These are phyloP conservation scores for Acanthamoeba pearcei DNA, from an alignment of 208 protist species.

Conservation along the genomic window DNA sequence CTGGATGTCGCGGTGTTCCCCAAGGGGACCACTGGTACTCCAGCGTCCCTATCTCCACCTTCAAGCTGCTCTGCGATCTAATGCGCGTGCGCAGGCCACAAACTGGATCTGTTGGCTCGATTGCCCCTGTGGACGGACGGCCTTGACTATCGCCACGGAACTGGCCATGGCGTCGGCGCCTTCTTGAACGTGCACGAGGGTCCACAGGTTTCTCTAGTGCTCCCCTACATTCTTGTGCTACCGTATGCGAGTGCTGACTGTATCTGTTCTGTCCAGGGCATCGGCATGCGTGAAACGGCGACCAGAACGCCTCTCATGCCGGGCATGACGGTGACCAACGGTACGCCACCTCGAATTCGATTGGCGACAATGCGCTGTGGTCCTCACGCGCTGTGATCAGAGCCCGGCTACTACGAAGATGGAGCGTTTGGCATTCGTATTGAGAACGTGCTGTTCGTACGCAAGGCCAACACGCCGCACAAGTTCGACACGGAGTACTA, in stretches of 20 bases:
- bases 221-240: background rate
- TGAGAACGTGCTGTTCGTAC: slow-evolving; percentile 97
- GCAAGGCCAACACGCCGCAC: slow-evolving; percentile 83
- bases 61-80: background rate
- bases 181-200: slow-evolving; percentile 98
- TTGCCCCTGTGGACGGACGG: slow-evolving; percentile 94
- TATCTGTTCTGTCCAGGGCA: slow-evolving; percentile 51
- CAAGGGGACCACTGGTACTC: slow-evolving; percentile 82
- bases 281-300: slow-evolving; percentile 32
- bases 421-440: slow-evolving; percentile 98
- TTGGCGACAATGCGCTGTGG: background rate
- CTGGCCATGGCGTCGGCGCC: slow-evolving; percentile 97
- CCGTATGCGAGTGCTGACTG: background rate
- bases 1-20: slow-evolving; percentile 94
- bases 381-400: background rate
- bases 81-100: slow-evolving; percentile 81
- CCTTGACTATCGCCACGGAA: slow-evolving; percentile 97
- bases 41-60: background rate
- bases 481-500: slow-evolving; percentile 69
- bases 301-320: slow-evolving; percentile 62
- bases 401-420: slow-evolving; percentile 98
- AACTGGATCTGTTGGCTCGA: slow-evolving; percentile 94
- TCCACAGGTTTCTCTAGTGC: background rate
- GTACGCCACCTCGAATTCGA: background rate
- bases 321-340: slow-evolving; percentile 86